phyloP scores from a whole-genome alignment of 2,329 filamentous ascomycete species.

The Colletotrichum sidae region DNA sequence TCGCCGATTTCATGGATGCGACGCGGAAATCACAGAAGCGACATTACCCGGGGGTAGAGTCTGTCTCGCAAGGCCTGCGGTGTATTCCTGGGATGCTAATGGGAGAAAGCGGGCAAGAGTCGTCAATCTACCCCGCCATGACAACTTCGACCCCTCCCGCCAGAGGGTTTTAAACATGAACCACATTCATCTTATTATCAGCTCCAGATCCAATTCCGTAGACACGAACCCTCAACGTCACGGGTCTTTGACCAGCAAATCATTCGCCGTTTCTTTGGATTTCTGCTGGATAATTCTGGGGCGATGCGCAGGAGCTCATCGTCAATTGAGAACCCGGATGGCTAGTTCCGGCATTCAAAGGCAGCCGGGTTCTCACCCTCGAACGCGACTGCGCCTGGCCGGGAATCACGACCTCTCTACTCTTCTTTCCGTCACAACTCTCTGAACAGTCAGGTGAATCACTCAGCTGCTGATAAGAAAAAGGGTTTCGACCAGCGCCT shows the following conservation, averaged over 20 bases:
- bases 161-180: not conserved
- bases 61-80: no score
- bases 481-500: no score
- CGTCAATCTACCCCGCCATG: constrained; percentile 2
- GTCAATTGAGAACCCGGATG: constrained; percentile 34
- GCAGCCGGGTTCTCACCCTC: constrained; percentile 21
- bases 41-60: no score
- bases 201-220: not conserved
- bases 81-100: no score
- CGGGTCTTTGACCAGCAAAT: not conserved
- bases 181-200: not conserved
- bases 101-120: not conserved
- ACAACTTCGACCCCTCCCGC: not conserved
- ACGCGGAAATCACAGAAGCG: no score
- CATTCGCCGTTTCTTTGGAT: constrained; percentile 18
- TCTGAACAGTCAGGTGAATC: not conserved
- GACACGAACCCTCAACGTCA: no score
- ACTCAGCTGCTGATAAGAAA: no score
- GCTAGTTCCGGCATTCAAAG: constrained; percentile 28
- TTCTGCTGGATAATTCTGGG: constrained; percentile 21
- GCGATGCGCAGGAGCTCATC: constrained; percentile 25
- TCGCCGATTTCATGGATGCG: no score
- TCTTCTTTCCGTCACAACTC: not conserved
- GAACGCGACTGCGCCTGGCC: constrained; percentile 1
- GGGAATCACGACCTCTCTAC: not conserved